Evolutionary conservation across 306 rosid species (phyloP).

Genomic region (Abrus precatorius): DNA sequence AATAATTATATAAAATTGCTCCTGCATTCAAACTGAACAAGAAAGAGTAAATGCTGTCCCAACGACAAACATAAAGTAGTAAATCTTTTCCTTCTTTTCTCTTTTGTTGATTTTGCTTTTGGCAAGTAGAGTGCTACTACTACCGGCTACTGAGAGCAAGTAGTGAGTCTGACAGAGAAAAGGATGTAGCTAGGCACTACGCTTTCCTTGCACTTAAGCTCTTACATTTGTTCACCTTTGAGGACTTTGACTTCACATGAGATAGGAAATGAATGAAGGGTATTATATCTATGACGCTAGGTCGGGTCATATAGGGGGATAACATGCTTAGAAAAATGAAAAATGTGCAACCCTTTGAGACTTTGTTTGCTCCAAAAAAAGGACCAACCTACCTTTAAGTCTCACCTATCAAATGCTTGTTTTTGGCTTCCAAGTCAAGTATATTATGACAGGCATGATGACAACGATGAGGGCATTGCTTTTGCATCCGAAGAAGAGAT

Average conservation of each 20-base stretch:
- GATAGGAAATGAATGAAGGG: constrained; percentile 42
- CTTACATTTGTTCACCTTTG: constrained; percentile 8
- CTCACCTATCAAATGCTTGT: constrained; percentile 38
- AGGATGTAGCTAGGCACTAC: constrained; percentile 4
- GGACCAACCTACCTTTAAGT: constrained; percentile 24
- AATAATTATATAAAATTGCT: constrained; percentile 23
- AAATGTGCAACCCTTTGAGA: constrained; percentile 12
- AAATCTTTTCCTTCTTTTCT: constrained; percentile 32
- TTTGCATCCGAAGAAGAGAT: constrained; percentile 40
- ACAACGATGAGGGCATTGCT: constrained; percentile 37
- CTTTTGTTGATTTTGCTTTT: constrained; percentile 44
- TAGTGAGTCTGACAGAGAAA: constrained; percentile 29
- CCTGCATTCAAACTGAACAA: constrained; percentile 28
- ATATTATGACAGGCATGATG: constrained; percentile 50
- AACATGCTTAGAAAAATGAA: constrained; percentile 40
- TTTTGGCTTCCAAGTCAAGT: constrained; percentile 55
- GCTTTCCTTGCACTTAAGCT: constrained; percentile 40
- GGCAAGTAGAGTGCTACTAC: constrained; percentile 34
- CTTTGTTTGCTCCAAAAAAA: constrained; percentile 43
- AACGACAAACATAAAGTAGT: constrained; percentile 51
- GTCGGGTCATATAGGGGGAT: constrained; percentile 4
- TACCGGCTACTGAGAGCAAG: constrained; percentile 14
- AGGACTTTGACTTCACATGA: constrained; percentile 34
- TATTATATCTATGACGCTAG: neutral
- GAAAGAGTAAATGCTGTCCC: constrained; percentile 46